Base-by-base conservation (phyloP, 2,329 filamentous ascomycete genomes). In the Coniochaeta pulveracea region DNA sequence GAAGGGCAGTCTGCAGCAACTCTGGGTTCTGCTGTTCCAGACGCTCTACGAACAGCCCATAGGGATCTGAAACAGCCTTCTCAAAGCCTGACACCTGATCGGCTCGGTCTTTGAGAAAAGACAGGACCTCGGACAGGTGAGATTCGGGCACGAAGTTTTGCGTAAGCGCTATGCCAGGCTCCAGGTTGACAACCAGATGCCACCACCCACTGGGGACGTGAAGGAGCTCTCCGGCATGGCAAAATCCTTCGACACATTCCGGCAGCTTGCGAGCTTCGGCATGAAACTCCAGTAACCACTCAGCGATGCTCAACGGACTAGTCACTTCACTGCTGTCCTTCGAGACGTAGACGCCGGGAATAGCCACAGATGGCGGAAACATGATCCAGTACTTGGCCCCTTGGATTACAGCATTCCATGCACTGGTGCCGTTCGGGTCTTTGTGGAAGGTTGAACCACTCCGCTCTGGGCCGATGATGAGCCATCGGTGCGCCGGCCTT, bases 371-470 rank as follows among this genome's bases (percentile, higher is more conserved):
- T 0, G 83, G 80, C 0, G 85, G 86, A 50, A 96, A 96, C 85
- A 96, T 93, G 54, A 96, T 89, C 89, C 91, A 96, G 64, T 96
- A 96, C 52, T 96, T 96, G 21, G 80, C 75, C 5, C 89, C 91
- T 38, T 80, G 76, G 18, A 96, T 64, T 10, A 95, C 85, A 1
- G 88, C 89, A 52, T 96, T 96, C 91, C 89, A 96, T 0, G 91
- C 89, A 46, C 77, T 80, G 12, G 75, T 80, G 12, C 58, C 78
- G 44, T 80, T 80, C 15, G 76, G 75, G 39, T 80, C 76, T 52
- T 95, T 95, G 63, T 96, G 89, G 52, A 95, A 96, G 4, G 88
- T 95, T 43, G 84, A 93, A 19, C 89, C 89, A 49, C 85, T 93
- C 37, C 86, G 69, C 41, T 79, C 75, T 1, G 89, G 86, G 1